Evolutionary conservation across 1,139 yeast genomes (phyloP).

Genomic region (Nematodospora anomalae): DNA sequence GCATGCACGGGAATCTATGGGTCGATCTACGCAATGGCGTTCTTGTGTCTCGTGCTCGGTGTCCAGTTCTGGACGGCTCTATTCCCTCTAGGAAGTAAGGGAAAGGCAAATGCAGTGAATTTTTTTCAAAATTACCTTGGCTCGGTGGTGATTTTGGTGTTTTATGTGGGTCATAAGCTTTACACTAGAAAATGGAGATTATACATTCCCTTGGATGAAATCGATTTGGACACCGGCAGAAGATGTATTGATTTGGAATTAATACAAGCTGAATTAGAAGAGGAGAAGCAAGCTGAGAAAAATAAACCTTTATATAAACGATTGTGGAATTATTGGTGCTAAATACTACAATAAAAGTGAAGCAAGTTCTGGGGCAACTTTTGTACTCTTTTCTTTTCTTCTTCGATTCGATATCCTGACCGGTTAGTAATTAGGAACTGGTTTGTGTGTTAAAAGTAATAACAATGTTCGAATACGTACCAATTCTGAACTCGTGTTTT

Average conservation of each 20-base stretch:
- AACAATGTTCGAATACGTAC: slow-evolving; percentile 2
- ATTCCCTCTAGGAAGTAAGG: slow-evolving; percentile 31
- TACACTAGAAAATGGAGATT: slow-evolving; percentile 35
- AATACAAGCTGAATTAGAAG: slow-evolving; percentile 12
- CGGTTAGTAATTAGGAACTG: slow-evolving; percentile 16
- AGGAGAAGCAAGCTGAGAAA: slow-evolving; percentile 11
- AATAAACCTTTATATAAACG: slow-evolving; percentile 26
- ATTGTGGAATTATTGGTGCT: slow-evolving; percentile 40
- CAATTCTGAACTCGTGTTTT: slow-evolving; percentile 2
- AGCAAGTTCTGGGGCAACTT: slow-evolving; percentile 13
- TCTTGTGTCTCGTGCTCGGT: slow-evolving; percentile 32
- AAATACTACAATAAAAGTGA: slow-evolving; percentile 5
- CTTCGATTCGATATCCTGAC: slow-evolving; percentile 16
- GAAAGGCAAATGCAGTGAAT: slow-evolving; percentile 28
- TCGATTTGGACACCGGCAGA: slow-evolving; percentile 38
- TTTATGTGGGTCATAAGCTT: slow-evolving; percentile 36
- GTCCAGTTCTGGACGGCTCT: slow-evolving; percentile 42
- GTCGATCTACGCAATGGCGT: slow-evolving; percentile 32
- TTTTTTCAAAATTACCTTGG: slow-evolving; percentile 43
- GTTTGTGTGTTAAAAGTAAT: too few relatives aligned
- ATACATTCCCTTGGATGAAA: slow-evolving; percentile 25
- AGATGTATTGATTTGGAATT: slow-evolving; percentile 26
- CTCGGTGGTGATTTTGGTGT: slow-evolving; percentile 30
- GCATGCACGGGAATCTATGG: slow-evolving; percentile 35
- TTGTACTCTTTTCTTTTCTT: slow-evolving; percentile 12